phyloP scores from a whole-genome alignment of 345 rosid species.

The Corchorus olitorius region DNA sequence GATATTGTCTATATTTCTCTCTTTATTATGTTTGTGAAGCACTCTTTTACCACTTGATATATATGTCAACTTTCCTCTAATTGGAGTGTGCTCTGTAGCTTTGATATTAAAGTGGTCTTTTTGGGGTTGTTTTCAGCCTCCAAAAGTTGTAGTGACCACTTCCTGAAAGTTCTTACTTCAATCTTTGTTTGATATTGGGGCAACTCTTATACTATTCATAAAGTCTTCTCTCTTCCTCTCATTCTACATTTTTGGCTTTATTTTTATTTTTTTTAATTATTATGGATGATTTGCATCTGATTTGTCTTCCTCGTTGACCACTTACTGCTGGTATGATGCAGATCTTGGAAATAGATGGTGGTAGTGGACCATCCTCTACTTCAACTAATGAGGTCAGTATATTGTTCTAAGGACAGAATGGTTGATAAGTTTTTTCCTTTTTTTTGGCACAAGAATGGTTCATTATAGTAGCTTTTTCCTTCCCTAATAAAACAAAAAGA shows the following conservation, averaged over 20 bases:
- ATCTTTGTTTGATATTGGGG: neutral
- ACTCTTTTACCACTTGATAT: neutral
- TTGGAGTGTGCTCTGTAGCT: neutral
- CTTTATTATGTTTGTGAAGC: neutral
- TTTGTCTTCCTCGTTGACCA: too few species aligned
- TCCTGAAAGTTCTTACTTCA: neutral
- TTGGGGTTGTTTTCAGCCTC: neutral
- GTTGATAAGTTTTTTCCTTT: too few species aligned
- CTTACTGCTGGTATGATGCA: conserved; percentile 27
- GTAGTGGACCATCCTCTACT: conserved; percentile 34
- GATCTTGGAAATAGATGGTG: conserved; percentile 44
- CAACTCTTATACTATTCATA: neutral
- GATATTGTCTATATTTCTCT: conserved; percentile 3
- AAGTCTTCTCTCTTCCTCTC: too few species aligned
- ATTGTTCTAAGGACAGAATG: too few species aligned
- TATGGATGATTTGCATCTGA: too few species aligned
- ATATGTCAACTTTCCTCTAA: neutral
- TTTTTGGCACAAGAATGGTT: too few species aligned
- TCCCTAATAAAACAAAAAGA: too few species aligned
- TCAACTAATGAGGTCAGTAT: conserved; percentile 62
- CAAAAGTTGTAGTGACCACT: neutral
- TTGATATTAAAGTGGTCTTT: neutral
- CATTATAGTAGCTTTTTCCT: too few species aligned
- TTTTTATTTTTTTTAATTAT: too few species aligned
- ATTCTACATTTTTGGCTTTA: too few species aligned